Evolutionary conservation across 345 rosid species (phyloP), one percentile per base, ranked within the genome.

Genomic region (Noccaea bulbosa): DNA sequence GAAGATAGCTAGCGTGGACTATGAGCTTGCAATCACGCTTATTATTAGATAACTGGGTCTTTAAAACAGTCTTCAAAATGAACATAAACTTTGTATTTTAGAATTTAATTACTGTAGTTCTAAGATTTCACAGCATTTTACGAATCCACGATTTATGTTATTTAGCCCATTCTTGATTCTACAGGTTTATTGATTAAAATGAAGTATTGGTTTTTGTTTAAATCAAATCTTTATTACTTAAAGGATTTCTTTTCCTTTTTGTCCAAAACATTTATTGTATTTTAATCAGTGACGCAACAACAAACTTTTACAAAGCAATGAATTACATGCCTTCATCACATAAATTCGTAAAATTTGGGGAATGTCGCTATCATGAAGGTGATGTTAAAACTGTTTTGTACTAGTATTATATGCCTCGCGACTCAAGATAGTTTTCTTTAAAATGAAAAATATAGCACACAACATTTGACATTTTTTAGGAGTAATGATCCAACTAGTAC

Each of bases 21-120:
- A 53, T 75, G 74, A 67, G 78, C 69, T 68, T 51, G 78, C 78
- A 62, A 53, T 61, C 78, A 75, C 58, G 69, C 51, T 45, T 68
- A 43, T 45, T 44, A 58, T 59, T 52, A 50, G 30, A 74, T 67
- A 27, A 59, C 8, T 66, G 38, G 11, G 11, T 47, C 12, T 73
- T 32, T 38, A 27, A 38, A 14, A 35, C 45, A 53, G 24, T 20
- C 11, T 35, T 10, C 20, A n/a, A 46, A 35, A 11, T 34, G 6
- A 43, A 51, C 14, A 11, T 20, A 62, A 32, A 34, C 7, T 22
- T 20, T 35, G 11, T 62, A 52, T 33, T 53, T n/a, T 33, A 6
- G 1, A 62, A 47, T 52, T 62, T 17, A 2, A 14, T 47, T 24
- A 58, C 59, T 7, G 20, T 32, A 53, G 58, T 53, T 32, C 8